Evolutionary conservation across 2,329 filamentous ascomycete species (phyloP), one percentile per base, ranked within the genome.

Genomic region (Penicillium sp.): DNA sequence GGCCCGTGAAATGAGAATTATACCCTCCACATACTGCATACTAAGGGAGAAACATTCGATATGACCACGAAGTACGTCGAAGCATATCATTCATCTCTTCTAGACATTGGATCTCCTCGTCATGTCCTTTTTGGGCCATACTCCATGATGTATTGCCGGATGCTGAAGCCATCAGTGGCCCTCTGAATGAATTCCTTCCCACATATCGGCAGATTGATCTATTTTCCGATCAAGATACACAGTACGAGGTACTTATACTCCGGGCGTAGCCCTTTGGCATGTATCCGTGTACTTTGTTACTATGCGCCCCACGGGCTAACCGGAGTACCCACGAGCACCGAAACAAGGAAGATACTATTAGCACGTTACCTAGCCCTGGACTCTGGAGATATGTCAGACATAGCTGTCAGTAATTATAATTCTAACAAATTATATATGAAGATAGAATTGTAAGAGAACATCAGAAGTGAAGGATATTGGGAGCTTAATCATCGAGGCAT

Each of bases 401-500:
- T 25, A 7, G 22, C 22, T 25, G 18, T 13, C 16, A 45, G 25
- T 19, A 30, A 45, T 5, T 2, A 35, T 1, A n/a, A 45, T 5
- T 2, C 27, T 1, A n/a, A 6, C 7, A 30, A 34, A 28, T 33
- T 5, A 13, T 9, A 13, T 18, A 1, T 11, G 13, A 9, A 25
- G 27, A 42, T 34, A 31, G 29, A 22, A 14, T 39, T 13, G 22
- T 25, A 19, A 42, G 25, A 27, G 33, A 43, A 8, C 16, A 14
- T 10, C 14, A 29, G 39, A 34, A 25, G 14, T 10, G 9, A 19
- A 27, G n/a, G 30, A 27, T n/a, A n/a, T 18, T 16, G 14, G 30
- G 22, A 45, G 49, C 47, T 50, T 52, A 54, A 51, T 51, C 48
- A 51, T 52, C 53, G 14, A 13, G 27, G 34, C 36, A 33, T 44